A percentile compares a stretch with the other conserved stretches of the same genome.
phyloP scores from a whole-genome alignment of 208 protist species.

The Leishmania guyanensis region DNA sequence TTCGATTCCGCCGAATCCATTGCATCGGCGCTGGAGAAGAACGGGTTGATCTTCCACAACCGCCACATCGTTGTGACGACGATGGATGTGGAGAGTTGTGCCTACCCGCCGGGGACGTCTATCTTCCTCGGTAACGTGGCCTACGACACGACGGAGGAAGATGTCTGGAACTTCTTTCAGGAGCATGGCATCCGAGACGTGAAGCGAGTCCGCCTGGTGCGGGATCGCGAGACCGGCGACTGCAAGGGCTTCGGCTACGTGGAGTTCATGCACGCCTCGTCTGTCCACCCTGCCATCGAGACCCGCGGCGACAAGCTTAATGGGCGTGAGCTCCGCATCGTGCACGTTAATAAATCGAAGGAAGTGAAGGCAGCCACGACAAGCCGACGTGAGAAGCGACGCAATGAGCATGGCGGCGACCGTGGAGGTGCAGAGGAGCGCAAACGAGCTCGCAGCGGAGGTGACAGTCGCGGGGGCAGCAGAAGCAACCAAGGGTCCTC shows the following conservation, averaged over 20 bases:
- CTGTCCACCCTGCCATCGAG: slow-evolving; percentile 67
- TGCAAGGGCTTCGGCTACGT: slow-evolving; percentile 94
- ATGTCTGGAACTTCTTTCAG: slow-evolving; percentile 85
- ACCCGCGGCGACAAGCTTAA: slow-evolving; percentile 65
- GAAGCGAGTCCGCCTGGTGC: slow-evolving; percentile 82
- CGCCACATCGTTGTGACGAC: slow-evolving; percentile 86
- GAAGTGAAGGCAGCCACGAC: slow-evolving; percentile 50
- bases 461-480: neutral
- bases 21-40: slow-evolving; percentile 48
- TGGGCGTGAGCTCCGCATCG: slow-evolving; percentile 81
- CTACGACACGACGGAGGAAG: slow-evolving; percentile 82
- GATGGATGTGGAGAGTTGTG: slow-evolving; percentile 57
- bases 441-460: slow-evolving; percentile 20
- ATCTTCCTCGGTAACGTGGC: slow-evolving; percentile 90
- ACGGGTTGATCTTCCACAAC: slow-evolving; percentile 73
- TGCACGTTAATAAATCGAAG: slow-evolving; percentile 88
- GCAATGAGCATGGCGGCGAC: slow-evolving; percentile 7
- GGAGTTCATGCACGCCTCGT: slow-evolving; percentile 64
- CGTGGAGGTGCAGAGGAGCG: slow-evolving; percentile 6
- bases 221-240: slow-evolving; percentile 74
- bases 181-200: slow-evolving; percentile 81
- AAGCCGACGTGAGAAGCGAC: slow-evolving; percentile 76
- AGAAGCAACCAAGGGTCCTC: neutral
- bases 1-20: slow-evolving; percentile 48
- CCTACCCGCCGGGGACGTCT: slow-evolving; percentile 85